Conservation (phyloP, 495 filamentous ascomycete genomes). For the Parathielavia appendiculata region DNA sequence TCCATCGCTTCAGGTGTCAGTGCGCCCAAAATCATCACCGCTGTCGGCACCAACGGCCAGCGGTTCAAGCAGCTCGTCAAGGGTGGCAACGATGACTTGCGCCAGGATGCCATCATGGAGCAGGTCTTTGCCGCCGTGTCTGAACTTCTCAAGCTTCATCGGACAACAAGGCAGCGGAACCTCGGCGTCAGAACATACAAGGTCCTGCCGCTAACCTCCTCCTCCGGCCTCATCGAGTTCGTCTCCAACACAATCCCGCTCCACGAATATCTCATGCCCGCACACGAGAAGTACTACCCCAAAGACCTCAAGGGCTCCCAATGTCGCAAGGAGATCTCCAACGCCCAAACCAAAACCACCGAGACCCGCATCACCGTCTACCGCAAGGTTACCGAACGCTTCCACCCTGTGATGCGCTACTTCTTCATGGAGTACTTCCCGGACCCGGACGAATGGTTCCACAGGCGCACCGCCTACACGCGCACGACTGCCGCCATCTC, state of each 20-base stretch:
- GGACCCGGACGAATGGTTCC: conserved; percentile 95
- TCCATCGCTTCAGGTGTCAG: conserved; percentile 85
- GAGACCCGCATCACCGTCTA: conserved; percentile 70
- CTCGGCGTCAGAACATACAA: conserved; percentile 92
- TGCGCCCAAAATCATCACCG: conserved; percentile 85
- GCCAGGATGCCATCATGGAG: conserved; percentile 99
- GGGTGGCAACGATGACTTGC: conserved; percentile 87
- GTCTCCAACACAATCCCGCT: conserved; percentile 87
- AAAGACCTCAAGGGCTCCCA: conserved; percentile 68
- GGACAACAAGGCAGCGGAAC: conserved; percentile 79
- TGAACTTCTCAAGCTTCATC: conserved; percentile 76
- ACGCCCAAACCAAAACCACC: conserved; percentile 60
- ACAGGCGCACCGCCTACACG: conserved; percentile 78
- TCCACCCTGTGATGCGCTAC: conserved; percentile 90
- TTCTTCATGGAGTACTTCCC: conserved; percentile 96
- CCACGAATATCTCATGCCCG: conserved; percentile 84
- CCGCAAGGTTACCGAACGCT: conserved; percentile 67
- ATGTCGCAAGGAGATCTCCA: conserved; percentile 72
- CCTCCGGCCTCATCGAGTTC: conserved; percentile 94
- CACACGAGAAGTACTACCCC: conserved; percentile 80
- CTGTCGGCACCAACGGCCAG: conserved; percentile 65
- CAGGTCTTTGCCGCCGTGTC: conserved; percentile 97
- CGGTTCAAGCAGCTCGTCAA: conserved; percentile 89
- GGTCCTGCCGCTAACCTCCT: conserved; percentile 77
- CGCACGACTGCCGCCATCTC: conserved; percentile 90